Conservation (phyloP, 768 basidiomycete species). For the Lactarius evosmus region DNA sequence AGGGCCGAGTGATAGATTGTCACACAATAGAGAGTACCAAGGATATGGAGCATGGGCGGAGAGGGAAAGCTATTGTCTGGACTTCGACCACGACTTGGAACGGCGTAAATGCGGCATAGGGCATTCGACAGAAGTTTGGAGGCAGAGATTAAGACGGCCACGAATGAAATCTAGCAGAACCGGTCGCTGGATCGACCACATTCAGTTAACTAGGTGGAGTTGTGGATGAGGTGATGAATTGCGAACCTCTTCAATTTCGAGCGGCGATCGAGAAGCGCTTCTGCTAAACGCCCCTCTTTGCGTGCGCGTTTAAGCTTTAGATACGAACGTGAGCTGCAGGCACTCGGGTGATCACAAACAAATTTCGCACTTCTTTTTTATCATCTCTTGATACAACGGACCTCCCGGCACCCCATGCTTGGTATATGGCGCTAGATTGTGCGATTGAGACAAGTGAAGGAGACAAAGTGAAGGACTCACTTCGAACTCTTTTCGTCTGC, state of each 20-base stretch:
- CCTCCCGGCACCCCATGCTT: conserved; percentile 82
- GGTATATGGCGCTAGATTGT: conserved; percentile 57
- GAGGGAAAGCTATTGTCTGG: neutral
- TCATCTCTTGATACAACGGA: conserved; percentile 67
- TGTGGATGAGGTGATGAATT: conserved; percentile 10
- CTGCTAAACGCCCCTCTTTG: conserved; percentile 77
- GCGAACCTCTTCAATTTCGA: conserved; percentile 78
- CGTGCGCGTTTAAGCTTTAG: conserved; percentile 69
- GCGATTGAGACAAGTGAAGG: conserved; percentile 6
- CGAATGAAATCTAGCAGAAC: conserved; percentile 39
- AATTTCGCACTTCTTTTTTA: conserved; percentile 59
- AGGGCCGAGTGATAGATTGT: neutral
- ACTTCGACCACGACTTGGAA: neutral
- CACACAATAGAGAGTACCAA: neutral
- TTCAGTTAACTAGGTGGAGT: conserved; percentile 14
- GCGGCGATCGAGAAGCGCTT: conserved; percentile 74
- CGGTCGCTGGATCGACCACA: conserved; percentile 39
- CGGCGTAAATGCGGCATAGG: neutral
- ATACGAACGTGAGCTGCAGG: conserved; percentile 15
- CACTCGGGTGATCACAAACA: conserved; percentile 2
- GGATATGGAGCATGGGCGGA: neutral
- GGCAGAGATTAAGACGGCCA: neutral
- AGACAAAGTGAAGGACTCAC: conserved; percentile 42
- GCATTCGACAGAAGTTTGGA: neutral
- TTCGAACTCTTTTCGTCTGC: conserved; percentile 76